Evolutionary conservation across 2,329 filamentous ascomycete genomes (phyloP), one percentile per base, ranked within the genome.

Genomic region (Zelopaecilomyces penicillatus): DNA sequence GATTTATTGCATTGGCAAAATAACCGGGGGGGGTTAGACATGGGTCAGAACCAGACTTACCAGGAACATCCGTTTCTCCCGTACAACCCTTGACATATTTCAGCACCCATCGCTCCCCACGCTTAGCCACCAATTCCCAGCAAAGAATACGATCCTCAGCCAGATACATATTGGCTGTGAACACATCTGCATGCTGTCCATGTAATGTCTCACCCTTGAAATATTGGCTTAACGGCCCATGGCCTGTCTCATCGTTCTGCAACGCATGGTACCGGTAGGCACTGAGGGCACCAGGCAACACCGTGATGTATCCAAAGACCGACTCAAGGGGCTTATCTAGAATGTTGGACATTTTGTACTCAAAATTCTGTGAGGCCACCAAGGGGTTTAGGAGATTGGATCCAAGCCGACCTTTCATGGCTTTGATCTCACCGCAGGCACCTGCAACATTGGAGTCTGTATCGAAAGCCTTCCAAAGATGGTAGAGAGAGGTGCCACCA

Each of bases 301-400:
- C 93, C 5, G 91, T 97, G 55, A 98, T 98, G 62, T 97, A 98
- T 2, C 93, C 93, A 63, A 98, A 98, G 0, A 95, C 91, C 0
- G 88, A 95, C 64, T 98, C 93, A 2, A 98, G 72, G 0, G 93
- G 93, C 65, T 98, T 98, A 63, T 98, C 93, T 28, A 98, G 74
- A 57, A 98, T 98, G 57, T 98, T 98, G 35, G 89, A 95, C 88
- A 98, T 96, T 67, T 98, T 98, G 73, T 98, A 98, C 70, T 98
- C 93, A 54, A 98, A 98, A 63, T 98, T 98, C 58, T 98, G 93
- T 38, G 89, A 95, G 0, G 93, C 93, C 11, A 98, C 91, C 5
- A 98, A 74, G 0, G 93, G 93, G 57, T 98, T 98, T 38, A 98
- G 71, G 11, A 98, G 74, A 50, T 91, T 88, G 5, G 81, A 71